Percentiles rank a stretch among this genome's conserved stretches.
These are phyloP conservation scores for Cornus suecica DNA, from an alignment of 148 eudicot genomes.

Conservation along the genomic window DNA sequence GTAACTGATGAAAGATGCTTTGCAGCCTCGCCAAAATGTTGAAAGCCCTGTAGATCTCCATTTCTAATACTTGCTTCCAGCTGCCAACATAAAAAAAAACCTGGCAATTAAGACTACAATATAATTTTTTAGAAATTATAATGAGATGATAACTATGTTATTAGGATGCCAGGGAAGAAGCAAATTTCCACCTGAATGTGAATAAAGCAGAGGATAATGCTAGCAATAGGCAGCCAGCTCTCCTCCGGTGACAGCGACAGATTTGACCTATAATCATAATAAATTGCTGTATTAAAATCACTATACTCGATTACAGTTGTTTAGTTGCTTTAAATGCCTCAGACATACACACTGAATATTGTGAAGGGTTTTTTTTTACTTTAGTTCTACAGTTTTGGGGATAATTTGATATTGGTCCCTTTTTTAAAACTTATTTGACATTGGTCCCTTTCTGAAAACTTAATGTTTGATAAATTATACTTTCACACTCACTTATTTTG, in stretches of 20 bases:
- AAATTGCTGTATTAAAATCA: neutral
- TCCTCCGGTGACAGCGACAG: slow-evolving; percentile 83
- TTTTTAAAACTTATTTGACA: too few species aligned
- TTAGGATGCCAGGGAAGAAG: neutral
- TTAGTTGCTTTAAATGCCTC: neutral
- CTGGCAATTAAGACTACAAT: neutral
- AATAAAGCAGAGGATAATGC: slow-evolving; percentile 70
- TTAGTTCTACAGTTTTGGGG: too few species aligned
- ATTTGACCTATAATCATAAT: slow-evolving; percentile 53
- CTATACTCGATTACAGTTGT: neutral
- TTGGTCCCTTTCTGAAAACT: too few species aligned
- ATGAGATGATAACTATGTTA: slow-evolving; percentile 5
- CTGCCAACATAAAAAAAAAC: slow-evolving; percentile 35
- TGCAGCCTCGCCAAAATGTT: slow-evolving; percentile 41
- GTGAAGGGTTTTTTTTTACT: too few species aligned
- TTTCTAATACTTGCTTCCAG: slow-evolving; percentile 73
- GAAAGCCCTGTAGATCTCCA: slow-evolving; percentile 68
- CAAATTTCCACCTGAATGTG: slow-evolving; percentile 69
- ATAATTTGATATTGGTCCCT: too few species aligned
- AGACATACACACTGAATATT: neutral
- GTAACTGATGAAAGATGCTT: slow-evolving; percentile 32
- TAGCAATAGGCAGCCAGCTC: slow-evolving; percentile 93
- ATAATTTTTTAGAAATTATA: neutral
- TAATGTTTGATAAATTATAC: too few species aligned
- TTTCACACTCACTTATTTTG: too few species aligned